These are phyloP conservation scores for Colletotrichum tofieldiae DNA, from an alignment of 2,329 filamentous ascomycete genomes.

Conservation along the genomic window DNA sequence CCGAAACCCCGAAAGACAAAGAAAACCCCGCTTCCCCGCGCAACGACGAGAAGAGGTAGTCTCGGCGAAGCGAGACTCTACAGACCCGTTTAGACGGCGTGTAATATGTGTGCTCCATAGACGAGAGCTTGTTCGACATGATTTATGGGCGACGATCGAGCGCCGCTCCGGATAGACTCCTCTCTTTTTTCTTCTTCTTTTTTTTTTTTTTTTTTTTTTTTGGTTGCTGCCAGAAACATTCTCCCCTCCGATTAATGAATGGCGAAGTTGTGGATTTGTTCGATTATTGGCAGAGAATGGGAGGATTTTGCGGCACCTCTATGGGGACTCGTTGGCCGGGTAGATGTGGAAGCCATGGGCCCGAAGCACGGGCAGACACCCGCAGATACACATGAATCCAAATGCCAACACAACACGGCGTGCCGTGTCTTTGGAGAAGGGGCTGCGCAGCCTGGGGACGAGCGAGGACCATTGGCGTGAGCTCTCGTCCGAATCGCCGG, in stretches of 20 bases:
- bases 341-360: slow-evolving; percentile 40
- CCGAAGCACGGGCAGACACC: slow-evolving; percentile 42
- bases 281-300: background rate
- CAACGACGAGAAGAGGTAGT: slow-evolving; percentile 41
- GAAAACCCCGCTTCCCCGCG: slow-evolving; percentile 30
- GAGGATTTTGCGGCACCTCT: slow-evolving; percentile 1
- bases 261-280: background rate
- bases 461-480: slow-evolving; percentile 29
- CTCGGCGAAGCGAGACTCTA: slow-evolving; percentile 13
- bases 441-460: slow-evolving; percentile 36
- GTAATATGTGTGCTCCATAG: slow-evolving; percentile 35
- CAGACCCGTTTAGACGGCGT: slow-evolving; percentile 16
- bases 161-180: slow-evolving; percentile 29
- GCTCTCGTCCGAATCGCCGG: slow-evolving; percentile 17
- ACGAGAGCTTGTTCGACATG: slow-evolving; percentile 29
- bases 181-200: slow-evolving; percentile 2
- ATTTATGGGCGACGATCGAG: slow-evolving; percentile 25
- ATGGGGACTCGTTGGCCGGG: slow-evolving; percentile 33
- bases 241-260: slow-evolving; percentile 8
- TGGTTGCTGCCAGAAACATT: slow-evolving; percentile 2
- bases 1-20: slow-evolving; percentile 44
- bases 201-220: background rate
- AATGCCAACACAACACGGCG: slow-evolving; percentile 50
- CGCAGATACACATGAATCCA: slow-evolving; percentile 50
- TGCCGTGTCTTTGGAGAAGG: slow-evolving; percentile 46